phyloP scores from a whole-genome alignment of 2,329 filamentous ascomycete species.

The Trichoderma pleuroti region DNA sequence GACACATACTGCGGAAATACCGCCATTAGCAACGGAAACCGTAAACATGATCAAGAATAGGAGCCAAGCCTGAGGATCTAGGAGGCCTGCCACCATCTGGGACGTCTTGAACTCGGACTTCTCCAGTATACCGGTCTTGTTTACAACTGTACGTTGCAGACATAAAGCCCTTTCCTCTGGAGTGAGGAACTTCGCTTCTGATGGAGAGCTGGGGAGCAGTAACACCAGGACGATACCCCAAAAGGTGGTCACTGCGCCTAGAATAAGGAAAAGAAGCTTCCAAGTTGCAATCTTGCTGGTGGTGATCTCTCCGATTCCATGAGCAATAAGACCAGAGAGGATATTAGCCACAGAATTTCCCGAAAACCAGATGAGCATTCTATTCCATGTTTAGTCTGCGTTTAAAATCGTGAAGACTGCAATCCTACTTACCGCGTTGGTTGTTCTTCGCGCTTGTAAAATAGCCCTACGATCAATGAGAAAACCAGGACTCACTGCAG shows the following conservation, averaged over 20 bases:
- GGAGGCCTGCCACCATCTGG: background rate
- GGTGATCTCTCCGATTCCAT: background rate
- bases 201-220: background rate
- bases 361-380: background rate
- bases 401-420: background rate
- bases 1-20: background rate
- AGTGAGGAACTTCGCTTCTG: background rate
- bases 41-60: background rate
- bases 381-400: background rate
- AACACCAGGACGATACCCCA: background rate
- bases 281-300: background rate
- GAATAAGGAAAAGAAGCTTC: background rate
- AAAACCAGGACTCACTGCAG: constrained; percentile 20
- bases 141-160: background rate
- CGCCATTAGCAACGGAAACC: background rate
- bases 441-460: constrained; percentile 28
- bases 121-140: background rate
- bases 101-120: background rate
- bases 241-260: background rate
- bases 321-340: background rate
- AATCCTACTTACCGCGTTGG: background rate
- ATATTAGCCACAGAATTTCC: background rate
- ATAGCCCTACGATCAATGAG: constrained; percentile 22
- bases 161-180: background rate
- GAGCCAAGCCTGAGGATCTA: background rate